A percentile compares a stretch with the other conserved stretches of the same genome.
These are phyloP conservation scores for Melanomma pulvis-pyrius DNA, from an alignment of 495 filamentous ascomycete genomes.

Conservation along the genomic window DNA sequence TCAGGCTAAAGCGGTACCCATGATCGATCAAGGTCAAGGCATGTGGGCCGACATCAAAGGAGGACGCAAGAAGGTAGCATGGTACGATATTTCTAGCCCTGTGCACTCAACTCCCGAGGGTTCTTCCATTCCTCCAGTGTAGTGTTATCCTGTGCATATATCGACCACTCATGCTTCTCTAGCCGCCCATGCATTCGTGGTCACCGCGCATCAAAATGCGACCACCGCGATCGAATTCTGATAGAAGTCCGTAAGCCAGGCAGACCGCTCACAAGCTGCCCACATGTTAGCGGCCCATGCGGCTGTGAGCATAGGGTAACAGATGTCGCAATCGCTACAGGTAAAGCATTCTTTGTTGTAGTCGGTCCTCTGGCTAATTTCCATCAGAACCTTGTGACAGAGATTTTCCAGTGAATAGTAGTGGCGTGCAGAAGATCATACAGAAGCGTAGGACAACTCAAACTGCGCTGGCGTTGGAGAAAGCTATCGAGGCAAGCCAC, in stretches of 20 bases:
- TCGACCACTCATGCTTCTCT: slow-evolving; percentile 31
- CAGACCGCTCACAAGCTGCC: slow-evolving; percentile 74
- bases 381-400: background rate
- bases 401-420: slow-evolving; percentile 1
- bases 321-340: slow-evolving; percentile 42
- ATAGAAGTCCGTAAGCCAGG: slow-evolving; percentile 80
- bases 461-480: slow-evolving; percentile 13
- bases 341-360: slow-evolving; percentile 34
- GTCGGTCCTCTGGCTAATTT: slow-evolving; percentile 14
- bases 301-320: slow-evolving; percentile 57
- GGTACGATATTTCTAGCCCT: too few relatives aligned
- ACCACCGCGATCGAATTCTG: slow-evolving; percentile 75
- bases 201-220: slow-evolving; percentile 83
- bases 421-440: slow-evolving; percentile 29
- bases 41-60: slow-evolving; percentile 39
- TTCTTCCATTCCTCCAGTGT: too few relatives aligned
- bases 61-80: slow-evolving; percentile 40
- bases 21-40: slow-evolving; percentile 1
- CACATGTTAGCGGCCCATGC: slow-evolving; percentile 67
- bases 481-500: slow-evolving; percentile 28
- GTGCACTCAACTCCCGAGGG: too few relatives aligned
- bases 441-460: slow-evolving; percentile 19
- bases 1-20: too few relatives aligned
- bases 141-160: too few relatives aligned
- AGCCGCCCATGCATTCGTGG: slow-evolving; percentile 85